Conservation (phyloP, 2,329 filamentous ascomycete genomes). For the Colletotrichum caudatum region DNA sequence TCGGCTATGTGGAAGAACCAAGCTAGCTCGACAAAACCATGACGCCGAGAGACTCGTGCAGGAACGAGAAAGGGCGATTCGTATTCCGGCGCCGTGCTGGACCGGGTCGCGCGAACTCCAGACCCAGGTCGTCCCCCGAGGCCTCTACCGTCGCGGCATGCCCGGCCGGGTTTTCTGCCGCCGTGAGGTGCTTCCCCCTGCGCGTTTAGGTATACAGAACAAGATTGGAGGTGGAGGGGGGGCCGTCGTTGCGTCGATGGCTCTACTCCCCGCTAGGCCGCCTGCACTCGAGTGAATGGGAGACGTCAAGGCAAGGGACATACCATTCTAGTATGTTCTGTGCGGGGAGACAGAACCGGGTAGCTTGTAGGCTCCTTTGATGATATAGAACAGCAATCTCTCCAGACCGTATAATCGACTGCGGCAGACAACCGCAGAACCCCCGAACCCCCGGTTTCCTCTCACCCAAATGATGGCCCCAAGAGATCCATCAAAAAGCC, state of each 20-base stretch:
- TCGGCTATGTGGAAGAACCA: not conserved
- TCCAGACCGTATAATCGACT: not conserved
- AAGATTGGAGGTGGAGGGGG: too few species aligned
- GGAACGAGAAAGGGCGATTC: not conserved
- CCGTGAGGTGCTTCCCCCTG: not conserved
- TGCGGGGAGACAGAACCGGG: not conserved
- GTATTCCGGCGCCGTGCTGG: too few species aligned
- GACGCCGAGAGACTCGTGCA: not conserved
- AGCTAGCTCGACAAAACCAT: not conserved
- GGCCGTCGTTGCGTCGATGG: not conserved
- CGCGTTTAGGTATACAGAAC: not conserved
- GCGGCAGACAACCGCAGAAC: not conserved
- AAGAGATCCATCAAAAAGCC: not conserved
- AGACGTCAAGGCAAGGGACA: not conserved
- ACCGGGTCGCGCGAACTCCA: not conserved
- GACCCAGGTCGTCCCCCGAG: not conserved
- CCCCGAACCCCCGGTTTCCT: too few species aligned
- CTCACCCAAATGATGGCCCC: not conserved
- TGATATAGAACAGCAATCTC: not conserved
- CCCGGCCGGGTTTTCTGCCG: too few species aligned
- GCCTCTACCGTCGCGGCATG: too few species aligned
- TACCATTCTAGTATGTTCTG: not conserved
- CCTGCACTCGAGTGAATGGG: not conserved
- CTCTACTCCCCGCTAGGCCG: not conserved
- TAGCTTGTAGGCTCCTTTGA: not conserved